Conservation (phyloP, 352 stramenopile species). For the Phytopythium delawarense region DNA sequence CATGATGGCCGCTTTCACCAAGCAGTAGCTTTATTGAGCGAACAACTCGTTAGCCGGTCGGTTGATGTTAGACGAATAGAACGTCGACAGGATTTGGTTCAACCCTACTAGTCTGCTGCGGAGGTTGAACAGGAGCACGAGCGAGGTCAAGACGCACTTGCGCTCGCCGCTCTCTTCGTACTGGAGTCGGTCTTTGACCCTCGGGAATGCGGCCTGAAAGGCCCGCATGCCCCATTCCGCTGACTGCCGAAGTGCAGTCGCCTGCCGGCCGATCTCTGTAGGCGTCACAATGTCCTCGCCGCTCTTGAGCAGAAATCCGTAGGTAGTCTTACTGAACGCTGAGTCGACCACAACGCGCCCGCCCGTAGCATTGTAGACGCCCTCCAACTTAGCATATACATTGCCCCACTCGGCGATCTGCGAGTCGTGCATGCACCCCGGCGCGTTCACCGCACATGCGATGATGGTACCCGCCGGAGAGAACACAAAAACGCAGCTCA, state of each 20-base stretch:
- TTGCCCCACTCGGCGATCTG: conserved; percentile 2
- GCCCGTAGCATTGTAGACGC: background rate
- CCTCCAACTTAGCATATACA: conserved; percentile 1
- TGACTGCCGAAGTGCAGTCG: background rate
- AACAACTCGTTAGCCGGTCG: background rate
- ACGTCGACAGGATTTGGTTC: conserved; percentile 1
- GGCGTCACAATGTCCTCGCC: background rate
- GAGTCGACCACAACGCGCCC: conserved; percentile 5
- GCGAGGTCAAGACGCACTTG: background rate
- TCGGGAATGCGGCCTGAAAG: background rate
- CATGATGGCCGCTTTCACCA: too few relatives aligned
- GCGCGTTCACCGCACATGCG: conserved; percentile 18
- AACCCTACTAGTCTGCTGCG: background rate
- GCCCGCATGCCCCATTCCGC: background rate
- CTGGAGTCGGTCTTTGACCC: background rate
- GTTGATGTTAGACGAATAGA: background rate
- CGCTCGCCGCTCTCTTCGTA: conserved; percentile 2
- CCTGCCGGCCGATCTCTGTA: background rate
- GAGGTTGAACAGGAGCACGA: background rate
- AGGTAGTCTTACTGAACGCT: background rate
- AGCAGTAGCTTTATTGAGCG: background rate
- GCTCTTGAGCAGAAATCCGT: background rate
- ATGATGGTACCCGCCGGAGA: conserved; percentile 25
- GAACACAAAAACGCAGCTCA: conserved; percentile 24
- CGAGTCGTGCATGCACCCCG: conserved; percentile 23